These are phyloP conservation scores for Achaetomium macrosporum DNA, from an alignment of 2,329 filamentous ascomycete species.

Conservation along the genomic window DNA sequence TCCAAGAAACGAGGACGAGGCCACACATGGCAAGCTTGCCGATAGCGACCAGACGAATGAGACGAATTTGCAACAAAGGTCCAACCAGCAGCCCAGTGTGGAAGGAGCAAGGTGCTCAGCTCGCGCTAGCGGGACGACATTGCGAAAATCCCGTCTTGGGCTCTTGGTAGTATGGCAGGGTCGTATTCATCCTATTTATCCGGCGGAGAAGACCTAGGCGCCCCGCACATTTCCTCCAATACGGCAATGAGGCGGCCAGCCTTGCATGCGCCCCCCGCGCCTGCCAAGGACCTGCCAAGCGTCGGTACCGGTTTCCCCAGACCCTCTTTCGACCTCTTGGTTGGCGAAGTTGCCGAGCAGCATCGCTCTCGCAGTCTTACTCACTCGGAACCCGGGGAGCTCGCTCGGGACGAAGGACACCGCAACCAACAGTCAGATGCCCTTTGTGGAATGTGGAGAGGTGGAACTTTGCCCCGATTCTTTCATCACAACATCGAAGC, in stretches of 20 bases:
- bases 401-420: too few species aligned
- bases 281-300: conserved; percentile 1
- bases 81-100: not conserved
- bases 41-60: not conserved
- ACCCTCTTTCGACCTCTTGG: not conserved
- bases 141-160: conserved; percentile 15
- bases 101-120: not conserved
- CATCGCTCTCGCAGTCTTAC: too few species aligned
- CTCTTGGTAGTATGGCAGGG: conserved; percentile 1
- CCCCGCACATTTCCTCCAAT: conserved; percentile 1
- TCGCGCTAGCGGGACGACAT: conserved; percentile 14
- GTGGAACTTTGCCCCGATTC: too few species aligned
- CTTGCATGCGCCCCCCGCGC: conserved; percentile 1
- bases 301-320: not conserved
- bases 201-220: conserved; percentile 7
- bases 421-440: too few species aligned
- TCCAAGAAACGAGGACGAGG: not conserved
- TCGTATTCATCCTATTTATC: conserved; percentile 6
- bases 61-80: not conserved
- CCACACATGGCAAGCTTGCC: not conserved
- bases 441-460: too few species aligned
- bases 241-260: not conserved
- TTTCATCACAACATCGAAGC: too few species aligned
- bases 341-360: too few species aligned
- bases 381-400: too few species aligned